These are phyloP conservation scores for Paramecium sonneborni DNA, from an alignment of 73 alveolate species.

Conservation along the genomic window DNA sequence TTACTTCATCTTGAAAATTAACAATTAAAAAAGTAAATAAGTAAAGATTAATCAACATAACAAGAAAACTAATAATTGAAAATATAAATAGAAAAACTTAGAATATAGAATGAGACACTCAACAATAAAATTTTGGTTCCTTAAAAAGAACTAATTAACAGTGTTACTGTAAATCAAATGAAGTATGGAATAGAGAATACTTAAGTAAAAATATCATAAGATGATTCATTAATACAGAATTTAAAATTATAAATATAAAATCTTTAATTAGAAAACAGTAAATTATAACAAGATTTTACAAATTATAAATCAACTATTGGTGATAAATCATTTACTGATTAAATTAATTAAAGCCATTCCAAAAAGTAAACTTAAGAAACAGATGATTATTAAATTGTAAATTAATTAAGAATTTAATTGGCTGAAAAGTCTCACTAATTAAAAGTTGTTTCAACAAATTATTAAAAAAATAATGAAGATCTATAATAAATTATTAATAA, in stretches of 20 bases:
- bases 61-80: background rate
- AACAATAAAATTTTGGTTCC: background rate
- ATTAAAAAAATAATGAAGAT: background rate
- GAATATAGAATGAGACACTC: background rate
- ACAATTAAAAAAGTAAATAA: background rate
- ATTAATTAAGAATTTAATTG: background rate
- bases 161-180: background rate
- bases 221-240: background rate
- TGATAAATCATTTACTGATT: background rate
- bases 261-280: background rate
- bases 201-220: background rate
- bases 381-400: background rate
- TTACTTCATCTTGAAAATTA: background rate
- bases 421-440: background rate
- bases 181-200: background rate
- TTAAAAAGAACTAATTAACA: background rate
- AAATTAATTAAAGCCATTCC: background rate
- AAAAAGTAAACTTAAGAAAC: background rate
- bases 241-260: background rate
- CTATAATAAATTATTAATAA: background rate
- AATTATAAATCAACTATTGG: background rate
- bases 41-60: background rate
- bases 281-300: background rate
- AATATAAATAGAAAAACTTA: background rate
- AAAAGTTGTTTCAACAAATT: background rate